Conservation (phyloP, 2,329 filamentous ascomycete genomes). For the Colletotrichum sublineola region DNA sequence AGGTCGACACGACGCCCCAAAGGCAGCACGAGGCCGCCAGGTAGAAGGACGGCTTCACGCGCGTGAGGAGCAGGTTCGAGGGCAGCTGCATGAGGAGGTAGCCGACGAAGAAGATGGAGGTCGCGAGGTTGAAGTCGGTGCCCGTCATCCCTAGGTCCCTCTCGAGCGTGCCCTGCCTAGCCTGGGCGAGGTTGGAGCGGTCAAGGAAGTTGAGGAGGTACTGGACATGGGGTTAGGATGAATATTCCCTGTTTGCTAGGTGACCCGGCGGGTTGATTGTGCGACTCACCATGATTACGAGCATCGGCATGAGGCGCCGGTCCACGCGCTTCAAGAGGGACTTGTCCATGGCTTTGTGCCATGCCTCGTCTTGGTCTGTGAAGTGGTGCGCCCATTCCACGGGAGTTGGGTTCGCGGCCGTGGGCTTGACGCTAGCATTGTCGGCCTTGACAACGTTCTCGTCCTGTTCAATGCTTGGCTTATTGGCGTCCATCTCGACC, state of each 20-base stretch:
- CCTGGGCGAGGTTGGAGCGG: conserved; percentile 66
- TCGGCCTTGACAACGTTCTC: conserved; percentile 18
- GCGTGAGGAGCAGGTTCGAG: conserved; percentile 69
- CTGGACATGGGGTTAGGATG: not conserved
- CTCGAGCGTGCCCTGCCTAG: conserved; percentile 66
- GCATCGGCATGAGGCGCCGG: conserved; percentile 60
- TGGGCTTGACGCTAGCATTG: conserved; percentile 13
- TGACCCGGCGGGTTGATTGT: not conserved
- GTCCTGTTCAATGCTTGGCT: conserved; percentile 33
- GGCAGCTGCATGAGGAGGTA: conserved; percentile 74
- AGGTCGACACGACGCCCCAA: conserved; percentile 56
- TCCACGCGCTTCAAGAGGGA: conserved; percentile 64
- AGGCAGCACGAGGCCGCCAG: conserved; percentile 62
- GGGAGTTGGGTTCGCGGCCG: conserved; percentile 30
- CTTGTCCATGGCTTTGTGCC: conserved; percentile 37
- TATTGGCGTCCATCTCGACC: conserved; percentile 26
- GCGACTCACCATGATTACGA: conserved; percentile 64
- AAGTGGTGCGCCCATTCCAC: conserved; percentile 37
- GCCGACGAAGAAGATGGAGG: conserved; percentile 68
- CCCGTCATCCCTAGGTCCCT: conserved; percentile 65
- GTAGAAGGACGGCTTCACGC: conserved; percentile 66
- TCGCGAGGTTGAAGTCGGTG: conserved; percentile 69
- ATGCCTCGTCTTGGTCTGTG: conserved; percentile 25
- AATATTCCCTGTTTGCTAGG: conserved; percentile 50
- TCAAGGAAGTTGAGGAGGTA: conserved; percentile 67